Percentiles rank a stretch among this genome's conserved stretches.
Evolutionary conservation across 106 monocot species (phyloP).

Genomic region (Dendrobium huoshanense): DNA sequence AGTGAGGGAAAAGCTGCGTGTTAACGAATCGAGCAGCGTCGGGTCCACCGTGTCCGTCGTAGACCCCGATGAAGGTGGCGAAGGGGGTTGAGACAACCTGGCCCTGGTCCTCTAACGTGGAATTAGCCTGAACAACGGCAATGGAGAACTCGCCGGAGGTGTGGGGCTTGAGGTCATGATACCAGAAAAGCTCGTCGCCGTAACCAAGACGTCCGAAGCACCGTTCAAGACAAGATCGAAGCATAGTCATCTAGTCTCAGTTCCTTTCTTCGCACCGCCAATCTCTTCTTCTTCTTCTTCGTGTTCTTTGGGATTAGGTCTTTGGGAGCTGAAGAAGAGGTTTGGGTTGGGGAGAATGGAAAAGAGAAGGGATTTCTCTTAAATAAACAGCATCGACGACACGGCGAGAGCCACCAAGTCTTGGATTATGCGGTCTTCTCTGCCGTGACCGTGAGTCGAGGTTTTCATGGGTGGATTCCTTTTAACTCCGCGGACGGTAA

Average conservation of each 20-base stretch:
- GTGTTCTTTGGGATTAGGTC: background rate
- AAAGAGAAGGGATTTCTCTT: background rate
- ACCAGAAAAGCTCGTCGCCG: slow-evolving; percentile 33
- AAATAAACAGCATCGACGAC: background rate
- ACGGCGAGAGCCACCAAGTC: background rate
- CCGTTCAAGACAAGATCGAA: slow-evolving; percentile 10
- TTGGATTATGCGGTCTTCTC: background rate
- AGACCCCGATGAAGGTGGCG: slow-evolving; percentile 40
- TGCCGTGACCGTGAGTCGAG: background rate
- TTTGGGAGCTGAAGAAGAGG: background rate
- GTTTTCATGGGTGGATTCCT: background rate
- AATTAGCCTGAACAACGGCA: slow-evolving; percentile 44
- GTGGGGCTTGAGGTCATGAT: slow-evolving; percentile 32
- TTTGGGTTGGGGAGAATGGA: background rate
- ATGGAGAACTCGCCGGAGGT: slow-evolving; percentile 39
- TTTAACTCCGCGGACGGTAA: too few relatives aligned
- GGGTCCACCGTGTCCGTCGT: slow-evolving; percentile 42
- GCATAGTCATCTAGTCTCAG: background rate
- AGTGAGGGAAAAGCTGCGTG: slow-evolving; percentile 29
- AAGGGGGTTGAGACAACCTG: slow-evolving; percentile 31
- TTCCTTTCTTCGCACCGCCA: background rate
- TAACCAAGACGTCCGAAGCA: background rate
- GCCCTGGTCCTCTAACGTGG: slow-evolving; percentile 35
- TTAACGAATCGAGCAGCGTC: slow-evolving; percentile 47
- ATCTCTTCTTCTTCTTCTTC: background rate